Base-by-base conservation (phyloP, 768 basidiomycete species). In the Gyrodon lividus region DNA sequence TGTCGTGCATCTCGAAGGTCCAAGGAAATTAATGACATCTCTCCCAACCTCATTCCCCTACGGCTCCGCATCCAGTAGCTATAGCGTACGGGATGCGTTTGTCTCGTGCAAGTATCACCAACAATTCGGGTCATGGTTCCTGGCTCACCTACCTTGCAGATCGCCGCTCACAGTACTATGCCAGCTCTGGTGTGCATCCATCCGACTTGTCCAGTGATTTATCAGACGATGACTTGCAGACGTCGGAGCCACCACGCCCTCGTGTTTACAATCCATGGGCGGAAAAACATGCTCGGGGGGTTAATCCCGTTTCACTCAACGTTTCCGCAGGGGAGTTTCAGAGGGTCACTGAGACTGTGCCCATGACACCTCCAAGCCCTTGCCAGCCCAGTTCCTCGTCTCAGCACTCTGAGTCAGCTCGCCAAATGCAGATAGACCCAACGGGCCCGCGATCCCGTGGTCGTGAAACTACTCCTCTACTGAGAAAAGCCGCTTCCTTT, bases 141-240 rank as follows among this genome's bases (percentile, higher is more conserved):
- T n/a, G 23, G 38, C 41, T 48, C 24, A 55, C 44, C 10, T 51
- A 20, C 17, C 48, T 50, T 53, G 17, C 56, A 89, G 87, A 89
- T 64, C 82, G 81, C 48, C 79, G 87, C 26, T 73, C 85, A 7
- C 86, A 88, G 61, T 85, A 79, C 60, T 76, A 87, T 35, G 82
- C 81, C 19, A 80, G 79, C 45, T 81, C 83, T 7, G 75, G 77
- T 28, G 76, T 84, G 22, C 77, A 77, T n/a, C 72, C 78, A 4
- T 71, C 75, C 6, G 77, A 80, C 50, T 61, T 69, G 6, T 70
- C 66, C 16, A 72, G 72, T 47, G 64, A 69, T 17, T 71, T 69
- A 7, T 65, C 71, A 26, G 74, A 78, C 42, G 73, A 77, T 30
- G 48, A 50, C 16, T 19, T 38, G 33, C 19, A 50, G 30, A 50